A percentile compares a stretch with the other conserved stretches of the same genome.
Evolutionary conservation across 2,329 filamentous ascomycete genomes (phyloP).

Genomic region (Aureobasidium sp.): DNA sequence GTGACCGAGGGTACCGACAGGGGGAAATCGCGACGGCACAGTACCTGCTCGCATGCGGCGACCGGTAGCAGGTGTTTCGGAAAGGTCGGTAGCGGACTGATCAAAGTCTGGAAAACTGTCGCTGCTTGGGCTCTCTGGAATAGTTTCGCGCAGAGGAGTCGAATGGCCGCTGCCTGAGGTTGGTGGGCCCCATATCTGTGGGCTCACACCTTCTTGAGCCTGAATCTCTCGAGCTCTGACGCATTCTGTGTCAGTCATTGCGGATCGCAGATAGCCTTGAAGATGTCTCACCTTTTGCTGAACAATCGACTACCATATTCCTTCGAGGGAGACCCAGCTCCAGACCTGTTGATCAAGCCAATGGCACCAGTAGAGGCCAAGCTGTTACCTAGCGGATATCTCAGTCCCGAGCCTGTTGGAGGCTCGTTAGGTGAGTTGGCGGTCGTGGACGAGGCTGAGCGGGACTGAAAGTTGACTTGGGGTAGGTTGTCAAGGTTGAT

Average conservation of each 20-base stretch:
- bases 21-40: conserved; percentile 88
- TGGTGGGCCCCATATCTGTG: conserved; percentile 79
- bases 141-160: conserved; percentile 91
- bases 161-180: conserved; percentile 95
- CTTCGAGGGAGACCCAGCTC: conserved; percentile 93
- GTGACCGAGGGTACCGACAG: conserved; percentile 57
- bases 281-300: conserved; percentile 72
- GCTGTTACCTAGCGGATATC: conserved; percentile 65
- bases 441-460: conserved; percentile 72
- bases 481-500: conserved; percentile 76
- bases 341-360: conserved; percentile 59
- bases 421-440: conserved; percentile 75
- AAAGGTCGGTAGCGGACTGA: conserved; percentile 56
- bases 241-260: background rate
- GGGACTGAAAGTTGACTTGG: conserved; percentile 59
- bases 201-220: conserved; percentile 80
- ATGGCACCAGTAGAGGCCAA: conserved; percentile 47
- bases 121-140: conserved; percentile 85
- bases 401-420: conserved; percentile 51
- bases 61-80: conserved; percentile 56
- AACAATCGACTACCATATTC: conserved; percentile 77
- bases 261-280: background rate
- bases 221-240: conserved; percentile 88
- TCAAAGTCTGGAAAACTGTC: conserved; percentile 92
- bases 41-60: conserved; percentile 87